Base-by-base conservation (phyloP, 2,329 filamentous ascomycete species). In the Lachnellula arida region DNA sequence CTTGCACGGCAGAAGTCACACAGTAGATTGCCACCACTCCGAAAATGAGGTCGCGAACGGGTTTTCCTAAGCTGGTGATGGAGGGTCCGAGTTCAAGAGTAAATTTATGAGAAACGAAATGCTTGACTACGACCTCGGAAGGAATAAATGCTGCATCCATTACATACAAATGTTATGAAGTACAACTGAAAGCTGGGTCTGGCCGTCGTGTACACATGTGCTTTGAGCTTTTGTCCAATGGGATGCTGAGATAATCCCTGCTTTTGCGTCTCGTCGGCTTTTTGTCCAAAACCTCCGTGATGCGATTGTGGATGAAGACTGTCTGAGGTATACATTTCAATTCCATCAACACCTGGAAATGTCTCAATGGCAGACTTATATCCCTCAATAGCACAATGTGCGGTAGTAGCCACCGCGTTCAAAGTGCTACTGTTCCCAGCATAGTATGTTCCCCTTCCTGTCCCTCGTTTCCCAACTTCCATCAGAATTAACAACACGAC, bases 391-490 rank as follows among this genome's bases (percentile, higher is more conserved):
- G 78, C 84, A 71, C 92, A 97, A 77, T 92, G 88, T 78, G 90
- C 91, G 64, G 75, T 96, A 64, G 86, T 95, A 63, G 88, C 92
- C 54, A 87, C 89, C 23, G 91, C 91, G 35, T 84, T 97, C 72
- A 97, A 97, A 76, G 78, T 97, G 60, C 84, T 97, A 57, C 80
- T 97, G 55, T 94, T 96, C 74, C 93, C 93, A 32, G 89, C 93
- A 65, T 97, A 97, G 92, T 96, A 80, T 71, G 89, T 82, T 43
- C n/a, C 51, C 28, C 19, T 19, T 23, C 17, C 25, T 23, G 28
- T 22, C 19, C 25, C 34, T 22, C 17, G 11, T 32, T 32, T 32
- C 28, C 28, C 28, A 32, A 32, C 28, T 32, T 32, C 28, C 28
- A 47, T 23, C 22, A 35, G 19, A 17, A 57, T 61, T 64, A 22